Evolutionary conservation across 805 yeast species (phyloP).

Genomic region (Nakazawaea siamensis): DNA sequence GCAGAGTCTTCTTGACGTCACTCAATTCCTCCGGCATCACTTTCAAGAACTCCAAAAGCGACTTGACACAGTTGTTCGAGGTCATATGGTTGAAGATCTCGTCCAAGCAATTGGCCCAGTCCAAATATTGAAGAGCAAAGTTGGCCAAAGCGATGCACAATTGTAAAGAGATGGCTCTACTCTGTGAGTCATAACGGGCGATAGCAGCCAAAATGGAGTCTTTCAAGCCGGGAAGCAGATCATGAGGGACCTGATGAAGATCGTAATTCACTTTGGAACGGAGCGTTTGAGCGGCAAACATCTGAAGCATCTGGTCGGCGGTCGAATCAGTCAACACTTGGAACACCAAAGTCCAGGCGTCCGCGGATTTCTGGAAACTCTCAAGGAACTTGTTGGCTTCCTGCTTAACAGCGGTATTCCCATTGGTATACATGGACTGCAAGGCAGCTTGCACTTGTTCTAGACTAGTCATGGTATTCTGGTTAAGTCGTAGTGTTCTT

Average conservation of each 20-base stretch:
- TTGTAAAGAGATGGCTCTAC: conserved; percentile 69
- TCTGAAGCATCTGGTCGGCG: conserved; percentile 38
- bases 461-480: neutral
- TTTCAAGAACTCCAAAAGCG: conserved; percentile 70
- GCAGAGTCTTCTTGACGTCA: conserved; percentile 67
- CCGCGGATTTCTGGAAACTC: conserved; percentile 71
- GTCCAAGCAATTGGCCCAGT: conserved; percentile 64
- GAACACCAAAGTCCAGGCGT: conserved; percentile 74
- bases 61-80: conserved; percentile 26
- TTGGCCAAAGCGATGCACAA: conserved; percentile 76
- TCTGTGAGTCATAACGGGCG: conserved; percentile 30
- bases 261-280: conserved; percentile 82
- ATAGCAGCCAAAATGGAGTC: conserved; percentile 56
- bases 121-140: conserved; percentile 65
- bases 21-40: conserved; percentile 87
- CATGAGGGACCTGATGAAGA: conserved; percentile 63
- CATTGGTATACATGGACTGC: conserved; percentile 28
- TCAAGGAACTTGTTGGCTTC: conserved; percentile 55
- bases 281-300: conserved; percentile 89
- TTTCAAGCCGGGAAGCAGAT: conserved; percentile 53
- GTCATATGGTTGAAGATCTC: conserved; percentile 54
- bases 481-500: neutral
- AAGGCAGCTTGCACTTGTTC: conserved; percentile 35
- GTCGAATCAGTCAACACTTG: conserved; percentile 32
- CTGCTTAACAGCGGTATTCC: conserved; percentile 28